A percentile compares a stretch with the other conserved stretches of the same genome.
phyloP scores from a whole-genome alignment of 129 eudicot genomes.

The Helianthus tuberosus region DNA sequence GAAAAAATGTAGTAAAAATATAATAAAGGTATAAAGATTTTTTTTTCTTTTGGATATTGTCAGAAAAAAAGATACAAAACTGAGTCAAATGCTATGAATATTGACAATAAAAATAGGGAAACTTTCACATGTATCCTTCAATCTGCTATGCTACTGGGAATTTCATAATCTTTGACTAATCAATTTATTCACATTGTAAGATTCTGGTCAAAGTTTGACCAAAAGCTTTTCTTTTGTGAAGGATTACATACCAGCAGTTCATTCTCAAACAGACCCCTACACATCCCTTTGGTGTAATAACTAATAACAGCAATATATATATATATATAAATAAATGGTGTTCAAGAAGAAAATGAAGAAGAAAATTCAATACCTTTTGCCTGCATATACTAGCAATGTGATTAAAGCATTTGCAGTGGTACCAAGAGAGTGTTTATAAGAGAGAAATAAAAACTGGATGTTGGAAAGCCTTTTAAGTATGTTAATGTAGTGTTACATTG shows the following conservation, averaged over 20 bases:
- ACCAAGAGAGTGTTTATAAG: background rate
- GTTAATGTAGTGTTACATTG: conserved; percentile 29
- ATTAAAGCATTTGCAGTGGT: conserved; percentile 12
- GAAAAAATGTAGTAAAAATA: background rate
- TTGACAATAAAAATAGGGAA: conserved; percentile 14
- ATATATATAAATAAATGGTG: background rate
- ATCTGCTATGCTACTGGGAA: conserved; percentile 7
- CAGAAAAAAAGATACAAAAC: conserved; percentile 6
- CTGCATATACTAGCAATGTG: conserved; percentile 22
- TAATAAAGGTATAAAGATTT: background rate
- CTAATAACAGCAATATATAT: too few species aligned
- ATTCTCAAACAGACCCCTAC: background rate
- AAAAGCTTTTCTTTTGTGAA: background rate
- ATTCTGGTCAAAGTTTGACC: conserved; percentile 18
- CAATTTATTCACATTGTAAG: conserved; percentile 20
- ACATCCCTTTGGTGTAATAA: background rate
- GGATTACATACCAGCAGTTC: background rate
- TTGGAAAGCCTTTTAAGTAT: conserved; percentile 18
- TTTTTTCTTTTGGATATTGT: background rate
- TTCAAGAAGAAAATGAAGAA: conserved; percentile 8
- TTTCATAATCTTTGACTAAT: conserved; percentile 27
- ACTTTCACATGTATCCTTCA: conserved; percentile 28
- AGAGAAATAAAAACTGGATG: conserved; percentile 14
- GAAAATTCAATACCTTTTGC: conserved; percentile 26
- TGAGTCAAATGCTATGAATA: conserved; percentile 13